phyloP scores from a whole-genome alignment of 257 asterid species.

The Linderniella brevidens region DNA sequence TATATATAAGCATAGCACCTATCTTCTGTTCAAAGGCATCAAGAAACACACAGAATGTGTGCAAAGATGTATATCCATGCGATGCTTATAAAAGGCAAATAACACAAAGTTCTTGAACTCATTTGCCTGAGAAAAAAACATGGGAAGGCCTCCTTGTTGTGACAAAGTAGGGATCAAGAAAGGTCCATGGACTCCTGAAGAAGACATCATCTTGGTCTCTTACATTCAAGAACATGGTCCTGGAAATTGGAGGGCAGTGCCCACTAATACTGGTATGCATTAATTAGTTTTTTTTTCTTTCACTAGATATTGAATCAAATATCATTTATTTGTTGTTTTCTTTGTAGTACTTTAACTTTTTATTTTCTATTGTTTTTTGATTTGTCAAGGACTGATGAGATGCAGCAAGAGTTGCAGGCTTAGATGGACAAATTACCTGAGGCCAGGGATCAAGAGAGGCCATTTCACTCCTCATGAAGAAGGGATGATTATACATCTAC shows the following conservation, averaged over 20 bases:
- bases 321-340: not conserved
- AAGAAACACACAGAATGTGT: too few species aligned
- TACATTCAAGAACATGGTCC: slow-evolving; percentile 77
- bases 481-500: slow-evolving; percentile 79
- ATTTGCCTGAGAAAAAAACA: not conserved
- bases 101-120: not conserved
- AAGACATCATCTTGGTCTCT: slow-evolving; percentile 59
- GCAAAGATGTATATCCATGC: too few species aligned
- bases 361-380: not conserved
- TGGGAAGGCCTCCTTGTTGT: slow-evolving; percentile 75
- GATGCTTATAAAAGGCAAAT: too few species aligned
- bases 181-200: slow-evolving; percentile 95
- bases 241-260: slow-evolving; percentile 71
- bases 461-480: slow-evolving; percentile 82
- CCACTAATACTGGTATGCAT: slow-evolving; percentile 43
- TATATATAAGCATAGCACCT: too few species aligned
- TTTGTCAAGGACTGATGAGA: slow-evolving; percentile 46
- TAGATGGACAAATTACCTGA: slow-evolving; percentile 66
- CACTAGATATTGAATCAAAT: not conserved
- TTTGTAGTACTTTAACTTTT: not conserved
- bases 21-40: too few species aligned
- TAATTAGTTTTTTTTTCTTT: not conserved
- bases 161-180: slow-evolving; percentile 65
- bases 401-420: slow-evolving; percentile 91
- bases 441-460: slow-evolving; percentile 89